Evolutionary conservation across 1,139 yeast genomes (phyloP), one percentile per base, ranked within the genome.

Genomic region (Taphrina sp.): DNA sequence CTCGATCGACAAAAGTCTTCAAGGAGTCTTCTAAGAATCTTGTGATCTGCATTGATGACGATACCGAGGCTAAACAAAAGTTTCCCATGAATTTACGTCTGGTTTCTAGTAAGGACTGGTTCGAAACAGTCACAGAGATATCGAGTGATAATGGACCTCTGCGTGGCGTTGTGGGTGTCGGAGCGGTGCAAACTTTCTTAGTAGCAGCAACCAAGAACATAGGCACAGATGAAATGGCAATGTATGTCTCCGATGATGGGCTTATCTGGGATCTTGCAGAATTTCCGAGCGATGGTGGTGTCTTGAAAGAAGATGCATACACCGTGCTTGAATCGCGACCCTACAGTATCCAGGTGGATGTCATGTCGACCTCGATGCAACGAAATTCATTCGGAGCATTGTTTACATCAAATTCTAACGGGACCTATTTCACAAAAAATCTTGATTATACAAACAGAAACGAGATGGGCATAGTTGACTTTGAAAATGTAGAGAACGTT

Each of bases 241-340:
- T 85, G 35, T 75, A 74, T 58, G 76, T 83, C 3, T 82, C 92
- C 1, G 77, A 74, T 57, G 85, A 84, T 66, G 85, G 81, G 1
- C 59, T 67, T 0, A 64, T 61, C 5, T 85, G 85, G 70, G 66
- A 67, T 12, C 70, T 72, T 55, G 80, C 90, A 0, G 75, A 76
- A 58, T 74, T 85, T 58, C 73, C 76, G 41, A 71, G 76, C 36
- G 77, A 60, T 16, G 61, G 58, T 19, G 42, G 36, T 22, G 56
- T 56, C 12, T 56, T 67, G 26, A 52, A 56, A 14, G 64, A 72
- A 55, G 80, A 81, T 52, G 70, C 77, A 23, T 74, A 78, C 67
- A 67, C 74, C 1, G 72, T 83, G 58, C 69, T 83, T 45, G 79
- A 80, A 3, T 80, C 90, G 0, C 76, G 81, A 3, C 74, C 77